These are phyloP conservation scores for Aurifilum marmelostoma DNA, from an alignment of 2,329 filamentous ascomycete species.

Conservation along the genomic window DNA sequence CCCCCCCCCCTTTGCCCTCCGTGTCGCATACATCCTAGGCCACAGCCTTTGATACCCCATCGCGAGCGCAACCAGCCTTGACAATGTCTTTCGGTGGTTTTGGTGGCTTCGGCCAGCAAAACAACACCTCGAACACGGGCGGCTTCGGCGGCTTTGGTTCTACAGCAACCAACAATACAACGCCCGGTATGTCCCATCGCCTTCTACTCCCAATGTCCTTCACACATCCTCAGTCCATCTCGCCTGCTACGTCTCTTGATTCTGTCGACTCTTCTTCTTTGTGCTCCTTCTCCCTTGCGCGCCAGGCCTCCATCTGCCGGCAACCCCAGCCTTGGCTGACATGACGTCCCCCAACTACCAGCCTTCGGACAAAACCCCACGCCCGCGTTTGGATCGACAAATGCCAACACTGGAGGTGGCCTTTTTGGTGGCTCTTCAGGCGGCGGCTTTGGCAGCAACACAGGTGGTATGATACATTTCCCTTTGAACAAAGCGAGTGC, in stretches of 20 bases:
- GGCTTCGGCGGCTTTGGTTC: conserved; percentile 63
- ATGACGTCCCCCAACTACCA: conserved; percentile 31
- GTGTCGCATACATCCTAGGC: conserved; percentile 15
- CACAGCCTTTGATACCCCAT: conserved; percentile 7
- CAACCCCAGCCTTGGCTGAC: conserved; percentile 29
- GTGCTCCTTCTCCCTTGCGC: conserved; percentile 22
- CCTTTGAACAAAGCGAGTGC: conserved; percentile 28
- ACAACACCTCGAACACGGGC: conserved; percentile 35
- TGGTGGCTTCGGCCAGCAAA: conserved; percentile 65
- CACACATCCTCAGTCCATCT: neutral
- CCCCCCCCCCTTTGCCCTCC: no score
- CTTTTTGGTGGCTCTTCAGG: conserved; percentile 53
- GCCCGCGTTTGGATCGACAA: conserved; percentile 40
- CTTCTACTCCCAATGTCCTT: neutral
- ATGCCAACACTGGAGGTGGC: conserved; percentile 37
- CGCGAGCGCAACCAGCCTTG: conserved; percentile 30
- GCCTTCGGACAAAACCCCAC: conserved; percentile 45
- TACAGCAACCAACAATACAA: conserved; percentile 44
- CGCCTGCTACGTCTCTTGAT: conserved; percentile 29
- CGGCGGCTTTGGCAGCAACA: conserved; percentile 40
- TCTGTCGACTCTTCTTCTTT: conserved; percentile 17
- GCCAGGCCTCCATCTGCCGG: conserved; percentile 32
- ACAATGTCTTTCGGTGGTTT: conserved; percentile 59
- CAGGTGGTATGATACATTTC: conserved; percentile 34
- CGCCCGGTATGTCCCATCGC: conserved; percentile 54